phyloP scores from a whole-genome alignment of 345 rosid species.

The Rhizophora mangle region DNA sequence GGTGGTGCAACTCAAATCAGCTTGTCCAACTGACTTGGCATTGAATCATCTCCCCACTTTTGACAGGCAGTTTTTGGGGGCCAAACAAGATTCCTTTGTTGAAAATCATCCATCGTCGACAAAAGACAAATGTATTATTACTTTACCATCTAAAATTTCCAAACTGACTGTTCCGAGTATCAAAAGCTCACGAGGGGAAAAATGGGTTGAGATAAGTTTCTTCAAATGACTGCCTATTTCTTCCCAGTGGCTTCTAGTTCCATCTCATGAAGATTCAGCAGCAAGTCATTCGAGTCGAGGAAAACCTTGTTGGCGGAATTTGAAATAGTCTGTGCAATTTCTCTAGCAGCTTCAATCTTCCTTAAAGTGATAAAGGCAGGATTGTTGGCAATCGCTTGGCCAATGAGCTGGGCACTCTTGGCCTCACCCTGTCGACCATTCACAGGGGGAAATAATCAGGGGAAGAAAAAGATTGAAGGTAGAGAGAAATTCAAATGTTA shows the following conservation, averaged over 20 bases:
- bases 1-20: no score
- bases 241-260: conserved; percentile 41
- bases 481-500: not conserved
- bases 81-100: no score
- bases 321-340: conserved; percentile 66
- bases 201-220: not conserved
- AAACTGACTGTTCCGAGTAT: no score
- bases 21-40: no score
- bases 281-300: conserved; percentile 59
- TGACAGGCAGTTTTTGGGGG: no score
- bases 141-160: no score
- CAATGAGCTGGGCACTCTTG: conserved; percentile 86
- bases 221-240: conserved; percentile 29
- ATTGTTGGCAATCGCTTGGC: conserved; percentile 88
- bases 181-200: no score
- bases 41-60: no score
- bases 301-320: conserved; percentile 63
- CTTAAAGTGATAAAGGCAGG: conserved; percentile 89
- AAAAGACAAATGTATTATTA: no score
- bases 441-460: conserved; percentile 1
- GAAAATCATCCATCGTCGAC: no score
- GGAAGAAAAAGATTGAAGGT: conserved; percentile 18
- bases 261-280: conserved; percentile 71
- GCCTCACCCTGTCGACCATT: conserved; percentile 73
- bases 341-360: conserved; percentile 91